Evolutionary conservation across 805 yeast genomes (phyloP).

Genomic region (Candida methanosorbosa): DNA sequence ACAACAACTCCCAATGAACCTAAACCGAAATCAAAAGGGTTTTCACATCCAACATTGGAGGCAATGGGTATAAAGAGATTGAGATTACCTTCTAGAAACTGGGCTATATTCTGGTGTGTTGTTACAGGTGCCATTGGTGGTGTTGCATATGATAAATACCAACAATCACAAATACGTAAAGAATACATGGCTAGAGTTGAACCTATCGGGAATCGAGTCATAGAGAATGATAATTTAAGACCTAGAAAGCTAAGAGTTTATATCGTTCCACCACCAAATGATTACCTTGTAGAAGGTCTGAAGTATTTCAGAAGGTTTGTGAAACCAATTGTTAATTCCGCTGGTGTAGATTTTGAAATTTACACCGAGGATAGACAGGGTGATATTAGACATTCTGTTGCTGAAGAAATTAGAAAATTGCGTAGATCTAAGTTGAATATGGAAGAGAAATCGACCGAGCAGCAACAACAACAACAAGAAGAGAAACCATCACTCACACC

Average conservation of each 20-base stretch:
- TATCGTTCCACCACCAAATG: slow-evolving; percentile 96
- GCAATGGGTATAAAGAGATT: slow-evolving; percentile 79
- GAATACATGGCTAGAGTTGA: slow-evolving; percentile 50
- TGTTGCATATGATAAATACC: slow-evolving; percentile 64
- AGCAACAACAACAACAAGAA: too few species aligned
- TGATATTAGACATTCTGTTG: slow-evolving; percentile 71
- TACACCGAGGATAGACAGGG: slow-evolving; percentile 81
- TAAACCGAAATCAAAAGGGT: slow-evolving; percentile 22
- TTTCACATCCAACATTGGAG: slow-evolving; percentile 69
- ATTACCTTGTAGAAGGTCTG: slow-evolving; percentile 67
- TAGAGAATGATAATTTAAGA: too few species aligned
- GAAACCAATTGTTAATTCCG: slow-evolving; percentile 79
- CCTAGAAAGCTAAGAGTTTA: slow-evolving; percentile 77
- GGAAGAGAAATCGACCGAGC: too few species aligned
- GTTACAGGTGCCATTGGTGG: slow-evolving; percentile 65
- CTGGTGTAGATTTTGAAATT: slow-evolving; percentile 78
- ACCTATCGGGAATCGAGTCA: too few species aligned
- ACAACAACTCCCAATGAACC: background rate
- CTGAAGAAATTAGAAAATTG: slow-evolving; percentile 67
- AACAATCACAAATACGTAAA: slow-evolving; percentile 58
- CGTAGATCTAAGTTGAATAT: slow-evolving; percentile 37
- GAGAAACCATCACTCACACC: slow-evolving; percentile 4
- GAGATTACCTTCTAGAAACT: slow-evolving; percentile 81
- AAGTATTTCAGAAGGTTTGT: slow-evolving; percentile 68
- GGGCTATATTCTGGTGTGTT: slow-evolving; percentile 83